A percentile compares a stretch with the other conserved stretches of the same genome.
Conservation (phyloP, 805 yeast genomes). For the Sugiyamaella lignohabitans region DNA sequence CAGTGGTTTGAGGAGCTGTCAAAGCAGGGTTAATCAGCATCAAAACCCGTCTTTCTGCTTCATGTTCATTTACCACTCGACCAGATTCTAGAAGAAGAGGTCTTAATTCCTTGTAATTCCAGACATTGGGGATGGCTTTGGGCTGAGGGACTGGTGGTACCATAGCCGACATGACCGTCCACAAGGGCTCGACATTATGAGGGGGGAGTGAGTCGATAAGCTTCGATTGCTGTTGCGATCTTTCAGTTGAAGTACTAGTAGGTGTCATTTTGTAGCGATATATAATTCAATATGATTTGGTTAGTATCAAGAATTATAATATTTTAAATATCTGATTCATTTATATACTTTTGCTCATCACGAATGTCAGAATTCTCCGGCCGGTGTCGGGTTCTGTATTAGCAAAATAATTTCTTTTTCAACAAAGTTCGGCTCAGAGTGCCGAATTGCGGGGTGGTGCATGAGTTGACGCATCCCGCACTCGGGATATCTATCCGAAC, state of each 20-base stretch:
- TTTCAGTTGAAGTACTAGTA: background rate
- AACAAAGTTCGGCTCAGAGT: too few relatives aligned
- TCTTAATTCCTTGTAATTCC: slow-evolving; percentile 8
- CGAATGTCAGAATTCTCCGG: too few relatives aligned
- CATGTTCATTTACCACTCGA: slow-evolving; percentile 5
- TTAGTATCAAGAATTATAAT: too few relatives aligned
- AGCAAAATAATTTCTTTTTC: too few relatives aligned
- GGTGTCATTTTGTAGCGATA: too few relatives aligned
- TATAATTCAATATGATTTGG: too few relatives aligned
- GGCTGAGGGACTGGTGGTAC: slow-evolving; percentile 10
- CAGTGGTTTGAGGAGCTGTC: slow-evolving; percentile 11
- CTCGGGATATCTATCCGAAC: too few relatives aligned
- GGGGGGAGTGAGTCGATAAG: slow-evolving; percentile 3
- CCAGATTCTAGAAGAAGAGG: slow-evolving; percentile 8
- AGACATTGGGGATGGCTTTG: slow-evolving; percentile 6
- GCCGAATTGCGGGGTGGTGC: too few relatives aligned
- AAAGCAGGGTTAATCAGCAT: slow-evolving; percentile 10
- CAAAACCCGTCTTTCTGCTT: slow-evolving; percentile 11
- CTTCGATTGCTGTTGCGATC: background rate
- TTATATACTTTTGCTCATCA: too few relatives aligned
- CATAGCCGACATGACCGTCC: slow-evolving; percentile 12
- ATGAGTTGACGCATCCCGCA: too few relatives aligned
- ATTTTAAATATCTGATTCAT: too few relatives aligned
- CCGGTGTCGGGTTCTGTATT: too few relatives aligned
- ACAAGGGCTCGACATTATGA: slow-evolving; percentile 8